Evolutionary conservation across 495 filamentous ascomycete species (phyloP).

Genomic region (Pyrenopolyporus hunteri): DNA sequence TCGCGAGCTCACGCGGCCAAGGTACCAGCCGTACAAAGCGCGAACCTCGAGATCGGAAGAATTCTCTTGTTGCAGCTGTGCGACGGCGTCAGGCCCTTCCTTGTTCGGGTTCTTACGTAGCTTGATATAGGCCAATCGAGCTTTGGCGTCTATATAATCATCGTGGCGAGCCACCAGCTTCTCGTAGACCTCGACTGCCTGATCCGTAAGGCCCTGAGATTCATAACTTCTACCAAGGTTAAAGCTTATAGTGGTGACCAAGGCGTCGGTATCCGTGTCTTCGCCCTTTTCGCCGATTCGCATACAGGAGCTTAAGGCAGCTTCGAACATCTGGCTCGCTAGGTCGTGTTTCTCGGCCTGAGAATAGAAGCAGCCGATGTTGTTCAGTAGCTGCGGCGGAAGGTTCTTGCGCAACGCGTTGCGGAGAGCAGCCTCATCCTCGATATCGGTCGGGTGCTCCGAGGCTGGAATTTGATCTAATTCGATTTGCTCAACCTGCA

Average conservation of each 20-base stretch:
- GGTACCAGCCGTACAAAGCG: slow-evolving; percentile 91
- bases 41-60: slow-evolving; percentile 87
- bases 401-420: slow-evolving; percentile 71
- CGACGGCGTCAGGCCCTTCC: slow-evolving; percentile 83
- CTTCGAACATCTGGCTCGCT: slow-evolving; percentile 87
- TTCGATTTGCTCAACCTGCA: slow-evolving; percentile 88
- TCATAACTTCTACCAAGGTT: slow-evolving; percentile 98
- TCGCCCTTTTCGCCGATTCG: slow-evolving; percentile 71
- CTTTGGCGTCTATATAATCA: slow-evolving; percentile 90
- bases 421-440: slow-evolving; percentile 64
- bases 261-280: slow-evolving; percentile 79
- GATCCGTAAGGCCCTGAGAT: slow-evolving; percentile 75
- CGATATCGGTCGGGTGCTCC: slow-evolving; percentile 66
- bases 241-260: slow-evolving; percentile 92
- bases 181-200: slow-evolving; percentile 87
- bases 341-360: slow-evolving; percentile 79
- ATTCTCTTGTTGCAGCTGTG: slow-evolving; percentile 79
- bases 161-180: slow-evolving; percentile 78
- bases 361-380: slow-evolving; percentile 94
- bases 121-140: slow-evolving; percentile 85
- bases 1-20: slow-evolving; percentile 74
- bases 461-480: slow-evolving; percentile 73
- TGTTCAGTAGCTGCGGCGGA: slow-evolving; percentile 91
- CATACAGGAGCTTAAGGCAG: slow-evolving; percentile 83
- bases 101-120: slow-evolving; percentile 82